phyloP scores from a whole-genome alignment of 352 stramenopile genomes.

The Phytophthora fragariae region DNA sequence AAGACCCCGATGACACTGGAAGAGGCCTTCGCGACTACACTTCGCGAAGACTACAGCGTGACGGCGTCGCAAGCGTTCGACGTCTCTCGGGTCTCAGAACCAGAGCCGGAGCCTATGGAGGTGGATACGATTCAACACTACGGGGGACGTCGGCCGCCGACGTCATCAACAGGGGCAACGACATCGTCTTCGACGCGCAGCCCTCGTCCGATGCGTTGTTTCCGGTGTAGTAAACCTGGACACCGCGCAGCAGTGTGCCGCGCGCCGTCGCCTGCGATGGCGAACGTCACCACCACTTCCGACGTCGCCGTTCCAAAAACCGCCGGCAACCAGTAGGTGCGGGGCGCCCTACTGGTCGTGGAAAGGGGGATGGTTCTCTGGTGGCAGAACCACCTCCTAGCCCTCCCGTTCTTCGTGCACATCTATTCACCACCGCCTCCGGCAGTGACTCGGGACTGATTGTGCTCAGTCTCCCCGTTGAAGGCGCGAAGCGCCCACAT shows the following conservation, averaged over 20 bases:
- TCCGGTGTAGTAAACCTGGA: constrained; percentile 9
- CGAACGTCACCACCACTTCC: background rate
- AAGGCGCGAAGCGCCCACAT: constrained; percentile 9
- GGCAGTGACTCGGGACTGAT: constrained; percentile 26
- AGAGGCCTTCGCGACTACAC: constrained; percentile 24
- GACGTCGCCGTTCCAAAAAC: constrained; percentile 13
- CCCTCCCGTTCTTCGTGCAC: background rate
- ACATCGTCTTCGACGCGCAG: too few species aligned
- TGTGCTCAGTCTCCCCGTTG: constrained; percentile 20
- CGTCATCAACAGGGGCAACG: background rate
- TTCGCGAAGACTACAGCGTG: constrained; percentile 32
- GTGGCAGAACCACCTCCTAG: too few species aligned
- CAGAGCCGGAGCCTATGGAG: constrained; percentile 20
- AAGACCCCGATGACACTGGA: constrained; percentile 9
- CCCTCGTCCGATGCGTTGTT: constrained; percentile 8
- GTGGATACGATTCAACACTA: constrained; percentile 23
- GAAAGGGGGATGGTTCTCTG: too few species aligned
- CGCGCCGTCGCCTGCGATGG: constrained; percentile 10
- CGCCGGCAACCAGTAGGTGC: constrained; percentile 12
- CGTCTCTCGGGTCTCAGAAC: background rate
- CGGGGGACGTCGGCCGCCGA: background rate
- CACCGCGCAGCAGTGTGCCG: constrained; percentile 21
- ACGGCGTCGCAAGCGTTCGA: background rate
- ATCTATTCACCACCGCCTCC: constrained; percentile 22
- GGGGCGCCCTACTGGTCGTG: too few species aligned